Evolutionary conservation across 2,329 filamentous ascomycete genomes (phyloP), one percentile per base, ranked within the genome.

Genomic region (Trichoderma oligosporum): DNA sequence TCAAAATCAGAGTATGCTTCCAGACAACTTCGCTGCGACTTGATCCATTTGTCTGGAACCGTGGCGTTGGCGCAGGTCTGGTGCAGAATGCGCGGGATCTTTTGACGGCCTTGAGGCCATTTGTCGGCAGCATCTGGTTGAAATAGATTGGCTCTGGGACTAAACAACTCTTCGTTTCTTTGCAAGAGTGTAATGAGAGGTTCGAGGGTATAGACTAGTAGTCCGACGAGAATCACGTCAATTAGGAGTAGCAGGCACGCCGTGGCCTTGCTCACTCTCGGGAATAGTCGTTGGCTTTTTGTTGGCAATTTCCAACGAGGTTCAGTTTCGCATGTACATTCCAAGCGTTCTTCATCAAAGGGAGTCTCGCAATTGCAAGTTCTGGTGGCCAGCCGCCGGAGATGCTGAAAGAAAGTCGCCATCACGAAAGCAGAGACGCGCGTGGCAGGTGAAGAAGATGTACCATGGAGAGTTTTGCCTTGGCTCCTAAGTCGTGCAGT

Each of bases 151-250:
- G 46, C 29, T 3, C 16, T 35, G 2, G 51, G 51, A 31, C 31
- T 55, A 31, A 55, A 55, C 14, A 55, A 22, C 16, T 55, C 51
- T 7, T 55, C 51, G 31, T 55, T 55, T 9, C 51, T n/a, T 7
- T 5, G 41, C 41, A 55, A n/a, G 0, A 55, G 51, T 6, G 51
- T 55, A n/a, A 55, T 46, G 51, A 55, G 51, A 7, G 51, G 51
- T 39, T 55, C 51, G 16, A 55, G 51, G 2, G 51, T n/a, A n/a
- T 55, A 55, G 24, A 55, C 6, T 0, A 55, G 51, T 31, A 38
- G n/a, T 11, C 51, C 41, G 31, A 55, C 51, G 24, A 55, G 24
- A 29, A 39, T 9, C 41, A 55, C 5, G 31, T 55, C 51, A 18
- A 46, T 24, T 11, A 55, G 22, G 22, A 55, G 16, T 1, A 55